Conservation (phyloP, 257 asterid genomes). For the Solanum dulcamara region DNA sequence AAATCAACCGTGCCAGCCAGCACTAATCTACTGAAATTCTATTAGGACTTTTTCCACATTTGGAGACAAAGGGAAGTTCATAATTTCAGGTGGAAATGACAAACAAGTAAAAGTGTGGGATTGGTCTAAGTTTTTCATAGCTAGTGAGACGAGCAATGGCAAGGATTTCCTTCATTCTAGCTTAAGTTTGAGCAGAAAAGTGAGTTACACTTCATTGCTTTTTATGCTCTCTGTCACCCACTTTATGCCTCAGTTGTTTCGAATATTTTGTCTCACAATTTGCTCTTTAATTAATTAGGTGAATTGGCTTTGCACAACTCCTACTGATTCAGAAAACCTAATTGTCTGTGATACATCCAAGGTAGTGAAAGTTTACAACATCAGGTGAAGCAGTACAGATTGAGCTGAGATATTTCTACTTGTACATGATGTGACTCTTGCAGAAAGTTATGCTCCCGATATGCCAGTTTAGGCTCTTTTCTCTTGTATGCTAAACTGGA, state of each 20-base stretch:
- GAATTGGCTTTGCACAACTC: constrained; percentile 84
- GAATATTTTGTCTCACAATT: not conserved
- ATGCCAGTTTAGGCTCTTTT: not conserved
- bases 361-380: constrained; percentile 60
- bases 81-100: constrained; percentile 91
- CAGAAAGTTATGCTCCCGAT: not conserved
- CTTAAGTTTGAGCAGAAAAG: constrained; percentile 59
- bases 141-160: constrained; percentile 21
- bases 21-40: constrained; percentile 1
- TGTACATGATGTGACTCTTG: not conserved
- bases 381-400: constrained; percentile 15
- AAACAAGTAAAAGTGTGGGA: constrained; percentile 82
- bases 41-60: constrained; percentile 69
- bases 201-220: constrained; percentile 14
- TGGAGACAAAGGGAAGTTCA: constrained; percentile 77
- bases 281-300: constrained; percentile 37
- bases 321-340: constrained; percentile 71
- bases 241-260: not conserved
- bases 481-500: not conserved
- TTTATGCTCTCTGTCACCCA: not conserved
- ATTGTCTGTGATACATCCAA: constrained; percentile 87
- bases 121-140: constrained; percentile 38
- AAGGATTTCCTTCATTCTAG: constrained; percentile 20
- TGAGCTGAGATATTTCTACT: not conserved
- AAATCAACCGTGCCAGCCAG: not conserved